Evolutionary conservation across 768 basidiomycete genomes (phyloP), one percentile per base, ranked within the genome.

Genomic region (Lentinula guzmanii): DNA sequence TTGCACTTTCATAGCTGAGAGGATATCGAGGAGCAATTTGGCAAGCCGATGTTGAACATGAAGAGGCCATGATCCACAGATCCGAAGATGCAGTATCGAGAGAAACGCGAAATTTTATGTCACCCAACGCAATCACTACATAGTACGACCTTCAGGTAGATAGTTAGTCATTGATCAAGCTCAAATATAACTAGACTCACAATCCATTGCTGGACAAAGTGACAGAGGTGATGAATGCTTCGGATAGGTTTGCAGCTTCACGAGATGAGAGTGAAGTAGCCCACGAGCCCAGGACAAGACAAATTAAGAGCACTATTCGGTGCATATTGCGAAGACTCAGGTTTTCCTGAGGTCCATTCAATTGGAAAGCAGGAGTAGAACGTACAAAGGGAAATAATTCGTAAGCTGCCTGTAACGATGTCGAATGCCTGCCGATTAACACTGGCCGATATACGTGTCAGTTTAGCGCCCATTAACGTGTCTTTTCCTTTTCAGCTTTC

Each of bases 61-160:
- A 77, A 7, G 89, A 86, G 15, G 89, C 87, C 48, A 83, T 68
- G 18, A 92, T 64, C 90, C 90, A 93, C 11, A 89, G 72, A 74
- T 87, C 86, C 15, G 87, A 76, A 7, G 90, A 91, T 16, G 79
- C 91, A 1, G 90, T 92, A 69, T 93, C 91, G 48, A 92, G 74
- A 0, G 83, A 84, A 18, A 86, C 83, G 15, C 89, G 85, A 65
- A 91, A 87, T 66, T 74, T 82, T 60, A 90, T 82, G 60, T 76
- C 74, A 35, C 90, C 91, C 31, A 79, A 75, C 64, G 81, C 71
- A 61, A 91, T 78, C 43, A 88, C 71, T 18, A 81, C 74, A 65
- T 81, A 91, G 67, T 90, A 92, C 2, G 90, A 85, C 67, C 90
- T 91, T 65, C 15, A 63, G 48, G 43, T 39, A 53, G 54, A 41